These are phyloP conservation scores for Penicillium sp. DNA, from an alignment of 2,329 filamentous ascomycete genomes.

Conservation along the genomic window DNA sequence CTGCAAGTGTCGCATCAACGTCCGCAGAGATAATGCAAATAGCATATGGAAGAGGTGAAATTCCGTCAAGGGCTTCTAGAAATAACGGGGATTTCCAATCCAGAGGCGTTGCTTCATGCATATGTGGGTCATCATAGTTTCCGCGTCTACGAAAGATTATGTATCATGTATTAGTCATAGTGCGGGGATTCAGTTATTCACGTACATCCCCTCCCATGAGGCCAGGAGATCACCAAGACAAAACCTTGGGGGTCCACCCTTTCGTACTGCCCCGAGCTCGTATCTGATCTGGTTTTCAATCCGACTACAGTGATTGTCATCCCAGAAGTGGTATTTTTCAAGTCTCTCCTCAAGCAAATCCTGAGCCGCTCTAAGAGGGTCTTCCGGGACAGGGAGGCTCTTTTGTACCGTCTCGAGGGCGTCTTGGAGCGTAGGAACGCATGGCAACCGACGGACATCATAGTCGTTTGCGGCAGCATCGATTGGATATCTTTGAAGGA, in stretches of 20 bases:
- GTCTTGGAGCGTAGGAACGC: background rate
- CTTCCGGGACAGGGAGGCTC: background rate
- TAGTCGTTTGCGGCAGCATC: background rate
- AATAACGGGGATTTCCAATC: background rate
- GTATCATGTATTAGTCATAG: background rate
- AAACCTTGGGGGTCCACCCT: background rate
- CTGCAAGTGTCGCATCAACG: background rate
- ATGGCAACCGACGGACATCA: background rate
- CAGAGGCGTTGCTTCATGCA: background rate
- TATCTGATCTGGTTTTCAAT: background rate
- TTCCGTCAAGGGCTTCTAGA: background rate
- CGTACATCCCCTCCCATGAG: background rate
- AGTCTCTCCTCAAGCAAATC: background rate
- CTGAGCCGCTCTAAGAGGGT: background rate
- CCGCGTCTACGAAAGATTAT: background rate
- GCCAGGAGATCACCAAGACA: background rate
- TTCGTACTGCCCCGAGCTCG: background rate
- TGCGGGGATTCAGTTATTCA: background rate
- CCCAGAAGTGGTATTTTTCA: background rate
- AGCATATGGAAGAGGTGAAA: background rate
- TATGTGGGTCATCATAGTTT: background rate
- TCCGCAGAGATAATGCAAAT: background rate
- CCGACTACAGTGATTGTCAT: background rate
- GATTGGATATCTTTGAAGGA: constrained; percentile 1
- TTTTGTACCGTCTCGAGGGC: background rate